These are phyloP conservation scores for Dalbergia cultrata DNA, from an alignment of 306 rosid species.

Conservation along the genomic window DNA sequence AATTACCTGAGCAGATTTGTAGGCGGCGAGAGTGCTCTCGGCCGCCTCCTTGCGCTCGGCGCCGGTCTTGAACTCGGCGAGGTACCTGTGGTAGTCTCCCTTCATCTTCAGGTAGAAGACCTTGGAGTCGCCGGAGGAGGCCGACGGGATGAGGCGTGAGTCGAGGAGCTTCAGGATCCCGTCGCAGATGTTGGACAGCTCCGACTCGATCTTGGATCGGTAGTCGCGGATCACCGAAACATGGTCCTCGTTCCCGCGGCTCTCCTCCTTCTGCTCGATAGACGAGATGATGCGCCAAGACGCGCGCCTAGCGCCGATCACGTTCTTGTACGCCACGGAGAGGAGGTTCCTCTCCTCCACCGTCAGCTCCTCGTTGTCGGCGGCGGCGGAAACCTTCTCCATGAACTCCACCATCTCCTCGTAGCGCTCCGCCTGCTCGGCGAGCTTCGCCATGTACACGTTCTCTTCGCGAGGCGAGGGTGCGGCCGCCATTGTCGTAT, in stretches of 20 bases:
- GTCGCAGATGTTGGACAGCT: constrained; percentile 92
- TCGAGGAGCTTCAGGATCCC: constrained; percentile 97
- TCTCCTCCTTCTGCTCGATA: constrained; percentile 99
- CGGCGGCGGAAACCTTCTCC: constrained; percentile 94
- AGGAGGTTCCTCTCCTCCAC: constrained; percentile 97
- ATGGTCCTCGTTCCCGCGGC: constrained; percentile 99
- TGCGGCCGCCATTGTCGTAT: constrained; percentile 71
- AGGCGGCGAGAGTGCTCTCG: constrained; percentile 93
- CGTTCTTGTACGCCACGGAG: constrained; percentile 96
- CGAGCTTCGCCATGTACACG: constrained; percentile 98
- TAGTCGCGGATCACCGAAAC: constrained; percentile 87
- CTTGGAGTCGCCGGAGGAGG: constrained; percentile 91
- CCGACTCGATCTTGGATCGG: constrained; percentile 95
- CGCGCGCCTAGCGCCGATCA: constrained; percentile 92
- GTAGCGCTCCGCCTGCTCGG: constrained; percentile 99
- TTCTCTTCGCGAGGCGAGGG: constrained; percentile 90
- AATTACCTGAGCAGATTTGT: constrained; percentile 94
- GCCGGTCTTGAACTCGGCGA: constrained; percentile 98
- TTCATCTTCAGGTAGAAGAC: constrained; percentile 98
- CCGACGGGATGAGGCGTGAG: constrained; percentile 91
- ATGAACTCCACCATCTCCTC: constrained; percentile 99
- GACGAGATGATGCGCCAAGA: constrained; percentile 98
- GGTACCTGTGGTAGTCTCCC: constrained; percentile 97
- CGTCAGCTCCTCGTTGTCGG: constrained; percentile 86
- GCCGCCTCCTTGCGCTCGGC: constrained; percentile 99